Conservation (phyloP, 352 stramenopile genomes). For the Phytophthora melonis region DNA sequence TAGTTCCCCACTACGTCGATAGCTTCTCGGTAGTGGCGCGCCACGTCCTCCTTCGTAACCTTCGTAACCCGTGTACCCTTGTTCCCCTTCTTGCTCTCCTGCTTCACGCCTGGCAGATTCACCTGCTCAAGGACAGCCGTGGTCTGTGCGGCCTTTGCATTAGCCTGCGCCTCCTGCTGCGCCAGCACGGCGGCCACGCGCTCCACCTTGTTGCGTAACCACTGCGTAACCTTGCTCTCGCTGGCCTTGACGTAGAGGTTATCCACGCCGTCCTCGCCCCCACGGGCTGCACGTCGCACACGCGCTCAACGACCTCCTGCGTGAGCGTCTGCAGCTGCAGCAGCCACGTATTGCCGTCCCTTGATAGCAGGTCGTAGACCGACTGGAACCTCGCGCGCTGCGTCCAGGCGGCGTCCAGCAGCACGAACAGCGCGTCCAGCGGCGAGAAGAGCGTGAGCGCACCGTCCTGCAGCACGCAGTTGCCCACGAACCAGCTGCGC, state of each 20-base stretch:
- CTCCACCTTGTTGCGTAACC: constrained; percentile 65
- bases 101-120: constrained; percentile 33
- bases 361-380: constrained; percentile 65
- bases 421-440: constrained; percentile 78
- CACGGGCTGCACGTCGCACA: constrained; percentile 68
- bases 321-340: constrained; percentile 49
- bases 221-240: constrained; percentile 60
- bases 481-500: constrained; percentile 84
- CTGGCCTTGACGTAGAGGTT: constrained; percentile 70
- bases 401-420: constrained; percentile 62
- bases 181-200: constrained; percentile 53
- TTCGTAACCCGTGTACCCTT: neutral
- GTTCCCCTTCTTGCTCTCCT: neutral
- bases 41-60: constrained; percentile 26
- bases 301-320: constrained; percentile 39
- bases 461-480: constrained; percentile 74
- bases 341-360: constrained; percentile 66
- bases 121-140: constrained; percentile 52
- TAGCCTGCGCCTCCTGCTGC: constrained; percentile 37
- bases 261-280: constrained; percentile 47
- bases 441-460: constrained; percentile 69
- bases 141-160: constrained; percentile 19
- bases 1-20: constrained; percentile 75
- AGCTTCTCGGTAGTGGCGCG: constrained; percentile 48
- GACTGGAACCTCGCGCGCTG: constrained; percentile 60